Percentiles rank a stretch among this genome's conserved stretches.
Evolutionary conservation across 257 asterid species (phyloP).

Genomic region (Rehmannia glutinosa): DNA sequence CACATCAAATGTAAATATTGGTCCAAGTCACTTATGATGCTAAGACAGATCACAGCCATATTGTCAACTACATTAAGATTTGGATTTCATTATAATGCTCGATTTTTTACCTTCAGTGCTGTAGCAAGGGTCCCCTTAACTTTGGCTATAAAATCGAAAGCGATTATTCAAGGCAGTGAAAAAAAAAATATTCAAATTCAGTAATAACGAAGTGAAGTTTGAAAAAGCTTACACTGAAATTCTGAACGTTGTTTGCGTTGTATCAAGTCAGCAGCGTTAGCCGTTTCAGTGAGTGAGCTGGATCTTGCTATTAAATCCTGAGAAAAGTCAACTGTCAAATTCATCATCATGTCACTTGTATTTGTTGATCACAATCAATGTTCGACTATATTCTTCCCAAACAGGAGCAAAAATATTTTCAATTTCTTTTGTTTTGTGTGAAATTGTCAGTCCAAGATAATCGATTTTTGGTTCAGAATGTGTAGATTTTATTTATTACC

Average conservation of each 20-base stretch:
- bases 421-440: background rate
- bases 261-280: constrained; percentile 88
- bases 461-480: background rate
- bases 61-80: too few relatives aligned
- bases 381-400: constrained; percentile 7
- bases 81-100: constrained; percentile 3
- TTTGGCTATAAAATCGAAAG: constrained; percentile 47
- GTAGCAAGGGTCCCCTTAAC: constrained; percentile 47
- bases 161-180: constrained; percentile 11
- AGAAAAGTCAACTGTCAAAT: constrained; percentile 32
- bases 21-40: background rate
- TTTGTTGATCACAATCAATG: background rate
- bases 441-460: background rate
- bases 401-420: background rate
- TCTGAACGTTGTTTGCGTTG: constrained; percentile 88
- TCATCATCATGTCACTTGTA: constrained; percentile 29
- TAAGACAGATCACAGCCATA: constrained; percentile 4
- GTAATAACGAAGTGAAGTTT: background rate
- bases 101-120: constrained; percentile 58
- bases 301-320: constrained; percentile 86
- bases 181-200: background rate
- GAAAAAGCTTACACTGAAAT: constrained; percentile 61
- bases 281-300: constrained; percentile 55
- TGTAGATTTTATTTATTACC: too few relatives aligned
- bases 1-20: background rate